Evolutionary conservation across 306 rosid species (phyloP), one percentile per base, ranked within the genome.

Genomic region (Morella rubra): DNA sequence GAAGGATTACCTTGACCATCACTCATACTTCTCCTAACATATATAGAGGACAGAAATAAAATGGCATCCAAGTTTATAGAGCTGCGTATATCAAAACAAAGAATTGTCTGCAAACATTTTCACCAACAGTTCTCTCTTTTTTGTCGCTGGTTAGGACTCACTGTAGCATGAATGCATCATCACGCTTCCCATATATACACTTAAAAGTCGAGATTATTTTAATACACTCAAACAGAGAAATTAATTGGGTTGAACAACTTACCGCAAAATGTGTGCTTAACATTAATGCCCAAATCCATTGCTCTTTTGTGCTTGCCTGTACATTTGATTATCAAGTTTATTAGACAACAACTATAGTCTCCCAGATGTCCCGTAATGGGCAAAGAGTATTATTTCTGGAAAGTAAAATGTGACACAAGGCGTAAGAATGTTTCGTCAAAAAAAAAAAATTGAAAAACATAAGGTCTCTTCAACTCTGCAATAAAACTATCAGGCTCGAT

Each of bases 401-500:
- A 60, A n/a, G 22, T 1, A 6, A 22, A 18, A 62, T 65, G 44
- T 22, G 42, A n/a, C 56, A 22, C 19, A 60, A 52, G 12, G 24
- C 20, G 15, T 22, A 59, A 80, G 42, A 50, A 44, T 12, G 62
- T 74, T 20, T 44, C 55, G 20, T 46, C 2, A 73, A 73, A 73
- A 53, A 8, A 45, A 40, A 19, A 73, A 18, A 15, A 62, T 22
- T 6, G 19, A 60, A 27, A 27, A 12, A 27, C 10, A 68, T 22
- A 8, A n/a, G 22, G 7, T 8, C 74, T 32, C 53, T 54, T 12
- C 74, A 56, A 46, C 42, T 24, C 5, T 18, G 49, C 46, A 18
- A 32, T 16, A 58, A 41, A 65, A 75, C 72, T 81, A 70, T 93
- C 96, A 72, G 91, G 91, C 68, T 81, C 80, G 56, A 80, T 56